Evolutionary conservation across 257 asterid genomes (phyloP).

Genomic region (Plantago ovata): DNA sequence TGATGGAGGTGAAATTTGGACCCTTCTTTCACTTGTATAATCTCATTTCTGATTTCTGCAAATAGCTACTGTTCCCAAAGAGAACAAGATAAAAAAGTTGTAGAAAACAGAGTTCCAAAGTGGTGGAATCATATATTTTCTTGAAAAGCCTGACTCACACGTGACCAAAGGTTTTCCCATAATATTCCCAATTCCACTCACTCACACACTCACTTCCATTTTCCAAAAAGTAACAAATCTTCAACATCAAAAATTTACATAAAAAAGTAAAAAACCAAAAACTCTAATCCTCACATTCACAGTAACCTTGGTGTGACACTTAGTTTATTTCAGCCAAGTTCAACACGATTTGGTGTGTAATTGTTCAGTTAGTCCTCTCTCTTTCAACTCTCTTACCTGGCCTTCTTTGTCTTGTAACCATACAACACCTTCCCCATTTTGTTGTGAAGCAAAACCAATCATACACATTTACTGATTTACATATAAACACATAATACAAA

Average conservation of each 20-base stretch:
- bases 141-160: conserved; percentile 36
- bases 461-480: too few relatives aligned
- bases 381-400: conserved; percentile 20
- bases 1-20: conserved; percentile 17
- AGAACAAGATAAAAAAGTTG: neutral
- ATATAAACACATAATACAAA: conserved; percentile 35
- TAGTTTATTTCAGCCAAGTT: too few relatives aligned
- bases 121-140: conserved; percentile 19
- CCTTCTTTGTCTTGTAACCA: conserved; percentile 13
- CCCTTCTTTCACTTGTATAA: neutral
- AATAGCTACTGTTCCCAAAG: neutral
- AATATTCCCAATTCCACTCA: conserved; percentile 5
- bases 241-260: too few relatives aligned
- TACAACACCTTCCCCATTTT: conserved; percentile 5
- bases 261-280: too few relatives aligned
- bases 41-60: too few relatives aligned
- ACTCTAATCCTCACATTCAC: too few relatives aligned
- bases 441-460: conserved; percentile 25
- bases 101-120: conserved; percentile 5
- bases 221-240: neutral
- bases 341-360: neutral
- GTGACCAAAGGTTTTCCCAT: conserved; percentile 30
- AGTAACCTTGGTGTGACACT: too few relatives aligned
- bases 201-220: conserved; percentile 3
- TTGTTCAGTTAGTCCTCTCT: conserved; percentile 9